A percentile compares a stretch with the other conserved stretches of the same genome.
Conservation (phyloP, 2,329 filamentous ascomycete genomes). For the Pseudodiploospora longispora region DNA sequence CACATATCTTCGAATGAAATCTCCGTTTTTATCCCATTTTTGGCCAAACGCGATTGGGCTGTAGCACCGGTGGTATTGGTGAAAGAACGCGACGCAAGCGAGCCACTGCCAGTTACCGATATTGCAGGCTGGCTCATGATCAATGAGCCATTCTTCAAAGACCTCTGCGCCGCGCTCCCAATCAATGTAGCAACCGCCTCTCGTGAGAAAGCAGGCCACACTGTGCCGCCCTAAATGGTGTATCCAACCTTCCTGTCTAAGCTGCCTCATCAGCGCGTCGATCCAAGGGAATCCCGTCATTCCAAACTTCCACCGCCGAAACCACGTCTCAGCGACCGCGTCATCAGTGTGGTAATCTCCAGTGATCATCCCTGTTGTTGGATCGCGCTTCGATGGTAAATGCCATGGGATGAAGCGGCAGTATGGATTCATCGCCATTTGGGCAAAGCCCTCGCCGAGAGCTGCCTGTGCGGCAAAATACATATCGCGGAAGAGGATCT, state of each 20-base stretch:
- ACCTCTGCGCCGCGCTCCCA: slow-evolving; percentile 75
- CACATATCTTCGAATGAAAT: slow-evolving; percentile 56
- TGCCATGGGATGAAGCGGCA: slow-evolving; percentile 77
- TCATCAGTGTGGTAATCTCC: slow-evolving; percentile 58
- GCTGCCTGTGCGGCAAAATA: slow-evolving; percentile 71
- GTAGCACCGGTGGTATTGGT: slow-evolving; percentile 64
- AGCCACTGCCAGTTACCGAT: slow-evolving; percentile 75
- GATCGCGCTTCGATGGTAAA: slow-evolving; percentile 51
- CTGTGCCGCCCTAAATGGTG: slow-evolving; percentile 70
- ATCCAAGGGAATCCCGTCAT: slow-evolving; percentile 73
- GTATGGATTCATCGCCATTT: slow-evolving; percentile 56
- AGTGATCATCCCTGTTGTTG: slow-evolving; percentile 38
- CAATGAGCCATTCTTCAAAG: slow-evolving; percentile 67
- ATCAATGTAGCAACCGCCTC: slow-evolving; percentile 68
- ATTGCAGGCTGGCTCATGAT: slow-evolving; percentile 68
- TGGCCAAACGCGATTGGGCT: slow-evolving; percentile 63
- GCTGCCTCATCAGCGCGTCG: slow-evolving; percentile 70
- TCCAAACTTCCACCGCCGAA: slow-evolving; percentile 60
- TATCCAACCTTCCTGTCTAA: slow-evolving; percentile 66
- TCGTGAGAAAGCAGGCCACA: slow-evolving; percentile 74
- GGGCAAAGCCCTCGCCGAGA: slow-evolving; percentile 54
- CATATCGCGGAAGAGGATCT: slow-evolving; percentile 74
- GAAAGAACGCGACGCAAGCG: slow-evolving; percentile 66
- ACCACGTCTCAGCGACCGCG: slow-evolving; percentile 53
- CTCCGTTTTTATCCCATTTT: slow-evolving; percentile 66